Percentiles rank a stretch among this genome's conserved stretches.
Conservation (phyloP, 352 stramenopile species). For the Phytophthora pini region DNA sequence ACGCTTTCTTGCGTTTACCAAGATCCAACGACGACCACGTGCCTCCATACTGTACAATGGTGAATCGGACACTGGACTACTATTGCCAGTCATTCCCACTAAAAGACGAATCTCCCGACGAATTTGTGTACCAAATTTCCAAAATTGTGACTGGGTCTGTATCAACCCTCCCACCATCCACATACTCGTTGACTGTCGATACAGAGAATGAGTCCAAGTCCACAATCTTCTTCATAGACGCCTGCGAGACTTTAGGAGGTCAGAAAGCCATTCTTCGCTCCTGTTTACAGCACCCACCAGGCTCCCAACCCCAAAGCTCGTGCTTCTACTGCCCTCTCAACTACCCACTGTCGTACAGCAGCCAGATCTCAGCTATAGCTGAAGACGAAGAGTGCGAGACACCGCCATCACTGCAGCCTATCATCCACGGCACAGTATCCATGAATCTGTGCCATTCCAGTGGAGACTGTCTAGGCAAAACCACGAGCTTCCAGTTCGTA, state of each 20-base stretch:
- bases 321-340: constrained; percentile 65
- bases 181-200: constrained; percentile 8
- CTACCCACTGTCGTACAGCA: constrained; percentile 19
- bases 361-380: constrained; percentile 20
- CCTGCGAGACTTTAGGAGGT: constrained; percentile 60
- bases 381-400: constrained; percentile 32
- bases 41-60: constrained; percentile 55
- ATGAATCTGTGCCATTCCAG: constrained; percentile 64
- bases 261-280: constrained; percentile 53
- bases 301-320: constrained; percentile 6
- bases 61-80: constrained; percentile 55
- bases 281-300: constrained; percentile 36
- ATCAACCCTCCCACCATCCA: constrained; percentile 2
- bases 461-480: constrained; percentile 43
- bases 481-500: constrained; percentile 19
- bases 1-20: constrained; percentile 22
- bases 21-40: constrained; percentile 5
- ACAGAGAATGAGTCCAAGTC: constrained; percentile 9
- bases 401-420: constrained; percentile 28
- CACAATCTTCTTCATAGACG: constrained; percentile 60
- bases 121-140: constrained; percentile 48
- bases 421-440: constrained; percentile 43
- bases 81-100: constrained; percentile 60
- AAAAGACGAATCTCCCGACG: constrained; percentile 38
- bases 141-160: constrained; percentile 30